Evolutionary conservation across 2,329 filamentous ascomycete species (phyloP).

Genomic region (Aspergillus fumigatiaffinis): DNA sequence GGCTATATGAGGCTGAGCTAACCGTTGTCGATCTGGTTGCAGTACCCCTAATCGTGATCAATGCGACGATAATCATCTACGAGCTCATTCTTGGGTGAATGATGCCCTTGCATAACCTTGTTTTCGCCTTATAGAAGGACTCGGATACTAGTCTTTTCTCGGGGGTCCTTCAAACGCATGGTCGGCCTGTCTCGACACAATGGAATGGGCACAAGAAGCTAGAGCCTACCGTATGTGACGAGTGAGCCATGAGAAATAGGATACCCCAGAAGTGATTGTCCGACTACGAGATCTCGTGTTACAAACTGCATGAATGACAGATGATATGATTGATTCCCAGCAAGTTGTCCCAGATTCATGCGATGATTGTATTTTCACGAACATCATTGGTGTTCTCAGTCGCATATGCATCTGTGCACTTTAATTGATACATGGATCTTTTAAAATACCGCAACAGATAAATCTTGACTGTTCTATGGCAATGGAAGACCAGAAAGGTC

Average conservation of each 20-base stretch:
- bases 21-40: not conserved
- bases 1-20: not conserved
- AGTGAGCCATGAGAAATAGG: not conserved
- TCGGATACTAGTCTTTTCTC: not conserved
- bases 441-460: not conserved
- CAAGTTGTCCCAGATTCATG: not conserved
- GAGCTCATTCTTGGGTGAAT: constrained; percentile 69
- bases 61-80: constrained; percentile 78
- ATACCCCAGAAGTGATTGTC: not conserved
- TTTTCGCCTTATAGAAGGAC: not conserved
- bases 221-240: not conserved
- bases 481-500: not conserved
- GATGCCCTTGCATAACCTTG: not conserved
- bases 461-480: not conserved
- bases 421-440: not conserved
- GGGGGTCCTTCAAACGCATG: not conserved
- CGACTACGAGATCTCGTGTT: not conserved
- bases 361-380: not conserved
- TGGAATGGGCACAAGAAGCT: not conserved
- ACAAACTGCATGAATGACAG: not conserved
- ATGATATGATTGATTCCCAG: not conserved
- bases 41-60: constrained; percentile 84
- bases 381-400: not conserved
- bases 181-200: not conserved
- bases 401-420: not conserved